These are phyloP conservation scores for Davidsoniella eucalypti DNA, from an alignment of 2,329 filamentous ascomycete genomes.

Conservation along the genomic window DNA sequence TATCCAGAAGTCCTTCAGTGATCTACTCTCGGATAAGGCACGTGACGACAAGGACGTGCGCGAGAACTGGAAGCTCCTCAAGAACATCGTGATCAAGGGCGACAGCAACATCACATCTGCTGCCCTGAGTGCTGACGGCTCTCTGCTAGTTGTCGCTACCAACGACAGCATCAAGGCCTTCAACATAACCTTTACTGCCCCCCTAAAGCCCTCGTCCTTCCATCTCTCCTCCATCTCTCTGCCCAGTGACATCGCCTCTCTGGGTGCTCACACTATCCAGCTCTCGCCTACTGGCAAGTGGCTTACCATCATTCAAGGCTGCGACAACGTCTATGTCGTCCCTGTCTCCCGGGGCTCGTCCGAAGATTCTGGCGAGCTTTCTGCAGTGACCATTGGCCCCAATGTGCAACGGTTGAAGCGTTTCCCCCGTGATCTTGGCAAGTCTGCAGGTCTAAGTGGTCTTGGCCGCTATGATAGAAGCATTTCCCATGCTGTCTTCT, in stretches of 20 bases:
- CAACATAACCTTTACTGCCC: constrained; percentile 20
- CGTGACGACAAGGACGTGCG: constrained; percentile 27
- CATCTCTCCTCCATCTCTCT: constrained; percentile 55
- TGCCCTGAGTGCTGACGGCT: constrained; percentile 53
- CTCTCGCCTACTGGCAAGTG: constrained; percentile 56
- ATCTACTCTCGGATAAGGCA: constrained; percentile 27
- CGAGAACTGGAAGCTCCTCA: constrained; percentile 47
- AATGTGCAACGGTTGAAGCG: constrained; percentile 33
- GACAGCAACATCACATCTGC: constrained; percentile 73
- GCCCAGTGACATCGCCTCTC: constrained; percentile 35
- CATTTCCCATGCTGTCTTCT: constrained; percentile 62
- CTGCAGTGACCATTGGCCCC: constrained; percentile 17
- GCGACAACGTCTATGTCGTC: constrained; percentile 39
- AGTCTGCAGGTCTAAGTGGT: constrained; percentile 43
- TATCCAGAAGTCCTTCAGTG: constrained; percentile 28
- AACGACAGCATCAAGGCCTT: constrained; percentile 62
- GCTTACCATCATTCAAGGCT: constrained; percentile 48
- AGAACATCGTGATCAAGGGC: constrained; percentile 50
- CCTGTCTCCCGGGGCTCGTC: constrained; percentile 21
- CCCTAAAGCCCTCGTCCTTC: constrained; percentile 42
- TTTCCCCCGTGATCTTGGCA: constrained; percentile 36
- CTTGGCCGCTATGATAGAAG: constrained; percentile 62
- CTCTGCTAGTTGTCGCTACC: constrained; percentile 61
- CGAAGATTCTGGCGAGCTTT: constrained; percentile 8
- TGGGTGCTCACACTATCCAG: constrained; percentile 52